These are phyloP conservation scores for Zoysia matrella DNA, from an alignment of 202 grass and related monocot genomes.

Conservation along the genomic window DNA sequence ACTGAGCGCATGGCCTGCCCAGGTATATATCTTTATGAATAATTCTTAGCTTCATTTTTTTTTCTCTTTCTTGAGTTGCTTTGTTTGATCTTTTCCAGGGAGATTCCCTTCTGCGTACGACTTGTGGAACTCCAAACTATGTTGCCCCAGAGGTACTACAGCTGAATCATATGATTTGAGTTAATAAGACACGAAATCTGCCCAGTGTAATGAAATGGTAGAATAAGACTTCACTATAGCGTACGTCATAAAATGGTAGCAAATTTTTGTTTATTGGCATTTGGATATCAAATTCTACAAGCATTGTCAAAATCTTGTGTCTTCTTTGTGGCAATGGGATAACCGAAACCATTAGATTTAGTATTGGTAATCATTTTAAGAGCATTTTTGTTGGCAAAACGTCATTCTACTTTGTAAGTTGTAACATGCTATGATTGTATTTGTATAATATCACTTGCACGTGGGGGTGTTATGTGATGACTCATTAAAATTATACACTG, in stretches of 20 bases:
- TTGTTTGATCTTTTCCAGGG: constrained; percentile 64
- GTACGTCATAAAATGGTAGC: not conserved
- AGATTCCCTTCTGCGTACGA: constrained; percentile 70
- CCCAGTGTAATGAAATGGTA: constrained; percentile 16
- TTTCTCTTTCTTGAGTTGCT: constrained; percentile 38
- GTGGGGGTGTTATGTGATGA: not conserved
- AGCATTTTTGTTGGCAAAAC: not conserved
- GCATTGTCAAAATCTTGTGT: constrained; percentile 1
- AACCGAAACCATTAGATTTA: not conserved
- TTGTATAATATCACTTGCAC: not conserved
- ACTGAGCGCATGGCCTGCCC: constrained; percentile 86
- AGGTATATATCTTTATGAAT: constrained; percentile 58
- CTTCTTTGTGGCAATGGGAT: constrained; percentile 5
- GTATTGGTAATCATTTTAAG: constrained; percentile 7
- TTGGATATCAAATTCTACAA: constrained; percentile 31
- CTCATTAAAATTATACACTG: constrained; percentile 12
- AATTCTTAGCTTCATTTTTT: constrained; percentile 9
- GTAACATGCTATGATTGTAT: constrained; percentile 11
- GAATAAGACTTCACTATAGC: constrained; percentile 1
- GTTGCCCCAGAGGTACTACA: constrained; percentile 87
- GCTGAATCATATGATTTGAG: constrained; percentile 36
- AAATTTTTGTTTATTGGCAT: not conserved
- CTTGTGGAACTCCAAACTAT: constrained; percentile 99
- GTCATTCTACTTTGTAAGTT: not conserved
- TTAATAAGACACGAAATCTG: constrained; percentile 30